Conservation (phyloP, 495 filamentous ascomycete genomes). For the Cetradonia linearis region DNA sequence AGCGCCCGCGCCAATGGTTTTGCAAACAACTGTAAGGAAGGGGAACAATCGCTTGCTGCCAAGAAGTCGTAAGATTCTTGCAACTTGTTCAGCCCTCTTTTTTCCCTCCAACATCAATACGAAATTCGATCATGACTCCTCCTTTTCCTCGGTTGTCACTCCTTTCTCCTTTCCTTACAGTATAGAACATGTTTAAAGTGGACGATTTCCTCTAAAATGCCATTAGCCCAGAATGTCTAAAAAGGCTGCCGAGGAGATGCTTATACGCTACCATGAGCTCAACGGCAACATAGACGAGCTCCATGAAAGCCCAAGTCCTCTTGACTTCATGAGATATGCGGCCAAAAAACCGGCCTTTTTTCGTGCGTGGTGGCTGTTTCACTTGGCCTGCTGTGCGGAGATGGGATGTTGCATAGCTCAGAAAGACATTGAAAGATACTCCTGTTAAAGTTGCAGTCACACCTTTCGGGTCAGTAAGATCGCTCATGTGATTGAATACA, state of each 20-base stretch:
- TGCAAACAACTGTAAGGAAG: no score
- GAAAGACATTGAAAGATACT: slow-evolving; percentile 37
- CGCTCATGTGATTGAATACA: neutral
- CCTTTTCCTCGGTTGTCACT: neutral
- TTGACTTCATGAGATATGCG: slow-evolving; percentile 66
- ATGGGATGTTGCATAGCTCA: slow-evolving; percentile 51
- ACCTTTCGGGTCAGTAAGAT: slow-evolving; percentile 45
- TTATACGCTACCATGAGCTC: slow-evolving; percentile 49
- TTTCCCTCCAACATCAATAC: no score
- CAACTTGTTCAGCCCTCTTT: no score
- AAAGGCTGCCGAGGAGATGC: slow-evolving; percentile 3
- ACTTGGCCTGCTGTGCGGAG: slow-evolving; percentile 47
- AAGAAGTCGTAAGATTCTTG: no score
- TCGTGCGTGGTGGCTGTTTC: slow-evolving; percentile 47
- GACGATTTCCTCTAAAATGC: neutral
- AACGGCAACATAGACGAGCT: slow-evolving; percentile 52
- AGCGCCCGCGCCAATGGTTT: no score
- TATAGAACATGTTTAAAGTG: neutral
- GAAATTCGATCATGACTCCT: no score
- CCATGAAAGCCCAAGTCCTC: slow-evolving; percentile 49
- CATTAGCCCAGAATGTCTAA: neutral
- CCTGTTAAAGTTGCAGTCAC: slow-evolving; percentile 62
- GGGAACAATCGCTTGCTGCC: no score
- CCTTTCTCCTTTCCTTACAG: neutral
- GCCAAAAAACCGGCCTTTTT: slow-evolving; percentile 57